These are phyloP conservation scores for Gracilariopsis chorda DNA, from an alignment of 23 red algal genomes.

Conservation along the genomic window DNA sequence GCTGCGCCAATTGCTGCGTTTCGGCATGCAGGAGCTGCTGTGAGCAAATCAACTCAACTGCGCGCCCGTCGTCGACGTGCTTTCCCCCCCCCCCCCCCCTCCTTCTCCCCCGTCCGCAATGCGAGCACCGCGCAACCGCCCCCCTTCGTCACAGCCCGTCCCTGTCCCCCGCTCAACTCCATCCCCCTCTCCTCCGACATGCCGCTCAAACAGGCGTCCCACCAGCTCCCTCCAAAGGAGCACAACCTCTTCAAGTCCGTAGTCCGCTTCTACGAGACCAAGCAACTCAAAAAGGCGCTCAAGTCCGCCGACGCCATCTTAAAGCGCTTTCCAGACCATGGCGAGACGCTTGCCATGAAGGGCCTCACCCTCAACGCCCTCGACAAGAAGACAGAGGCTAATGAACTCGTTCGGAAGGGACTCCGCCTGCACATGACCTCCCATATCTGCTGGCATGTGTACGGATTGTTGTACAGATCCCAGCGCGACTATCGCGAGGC, in stretches of 20 bases:
- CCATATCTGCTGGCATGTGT: conserved; percentile 95
- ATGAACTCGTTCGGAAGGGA: conserved; percentile 78
- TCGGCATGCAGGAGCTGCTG: too few species aligned
- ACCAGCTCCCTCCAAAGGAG: conserved; percentile 89
- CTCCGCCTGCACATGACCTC: conserved; percentile 79
- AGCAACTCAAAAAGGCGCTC: conserved; percentile 96
- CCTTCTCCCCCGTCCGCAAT: not conserved
- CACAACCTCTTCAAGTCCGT: conserved; percentile 80
- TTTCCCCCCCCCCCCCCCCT: not conserved
- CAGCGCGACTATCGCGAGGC: conserved; percentile 92
- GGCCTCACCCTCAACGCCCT: conserved; percentile 79
- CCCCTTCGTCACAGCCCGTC: not conserved
- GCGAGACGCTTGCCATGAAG: conserved; percentile 98
- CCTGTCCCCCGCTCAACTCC: not conserved
- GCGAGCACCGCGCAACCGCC: not conserved
- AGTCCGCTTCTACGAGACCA: conserved; percentile 88
- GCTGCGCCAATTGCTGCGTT: too few species aligned
- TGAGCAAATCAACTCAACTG: too few species aligned
- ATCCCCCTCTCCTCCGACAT: not conserved
- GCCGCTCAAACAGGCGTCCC: not conserved
- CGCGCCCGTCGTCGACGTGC: too few species aligned
- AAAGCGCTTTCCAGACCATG: conserved; percentile 89
- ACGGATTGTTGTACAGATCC: conserved; percentile 88
- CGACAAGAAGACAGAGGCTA: conserved; percentile 85
- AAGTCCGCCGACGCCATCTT: conserved; percentile 93